Evolutionary conservation across 2,329 filamentous ascomycete species (phyloP), one percentile per base, ranked within the genome.

Genomic region (Fusarium odoratissimum): DNA sequence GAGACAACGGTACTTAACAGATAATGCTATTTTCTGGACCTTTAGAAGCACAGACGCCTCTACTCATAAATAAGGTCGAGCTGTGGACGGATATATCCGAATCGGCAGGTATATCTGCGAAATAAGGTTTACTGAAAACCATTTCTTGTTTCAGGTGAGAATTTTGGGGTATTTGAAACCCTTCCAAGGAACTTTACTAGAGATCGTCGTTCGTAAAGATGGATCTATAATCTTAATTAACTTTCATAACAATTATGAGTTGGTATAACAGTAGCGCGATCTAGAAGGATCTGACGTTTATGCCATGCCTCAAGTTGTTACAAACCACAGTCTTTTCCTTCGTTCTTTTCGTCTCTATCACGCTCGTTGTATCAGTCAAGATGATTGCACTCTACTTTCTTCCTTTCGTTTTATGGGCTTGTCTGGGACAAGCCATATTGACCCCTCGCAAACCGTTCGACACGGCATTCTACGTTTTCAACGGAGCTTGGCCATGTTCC

Each of bases 121-220:
- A 38, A n/a, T 52, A 52, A 38, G 19, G 49, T 52, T 52, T 52
- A 28, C 23, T 52, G 49, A n/a, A 52, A 52, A n/a, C 49, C 8
- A 11, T 12, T 28, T 0, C 17, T 21, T 28, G 49, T 52, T 52
- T 52, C 49, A 52, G 49, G 33, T 52, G 19, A 28, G 2, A 13
- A 14, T 23, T 25, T 51, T 11, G 6, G 31, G 48, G 21, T 28
- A 16, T 7, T 38, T n/a, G 33, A 38, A 38, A 38, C 49, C 7
- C 12, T 52, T 17, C 49, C 33, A 17, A 38, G 49, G 13, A 38
- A 52, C 33, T 52, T 17, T 52, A 17, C 23, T 1, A 52, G 5
- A 52, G 49, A 38, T 52, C 33, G 19, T 5, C 33, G 6, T 52
- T 38, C 49, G 49, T 52, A 52, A 52, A 38, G 19, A 52, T 52